Percentiles rank a stretch among this genome's conserved stretches.
phyloP scores from a whole-genome alignment of 495 filamentous ascomycete genomes.

The Filosporella fistucella region DNA sequence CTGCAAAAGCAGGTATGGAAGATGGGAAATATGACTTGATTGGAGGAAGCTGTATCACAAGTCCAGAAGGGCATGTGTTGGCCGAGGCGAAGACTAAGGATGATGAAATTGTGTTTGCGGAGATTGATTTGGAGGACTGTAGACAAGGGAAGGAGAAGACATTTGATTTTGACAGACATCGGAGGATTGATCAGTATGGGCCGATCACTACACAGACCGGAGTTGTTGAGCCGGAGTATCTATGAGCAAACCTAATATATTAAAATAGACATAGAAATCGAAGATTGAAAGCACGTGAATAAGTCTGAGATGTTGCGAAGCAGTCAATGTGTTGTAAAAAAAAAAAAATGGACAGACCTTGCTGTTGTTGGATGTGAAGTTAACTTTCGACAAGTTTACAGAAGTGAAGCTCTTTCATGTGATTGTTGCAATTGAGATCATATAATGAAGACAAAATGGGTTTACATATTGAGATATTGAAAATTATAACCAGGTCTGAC shows the following conservation, averaged over 20 bases:
- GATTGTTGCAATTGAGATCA: no score
- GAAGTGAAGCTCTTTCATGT: no score
- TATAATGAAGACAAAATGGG: no score
- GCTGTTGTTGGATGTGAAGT: no score
- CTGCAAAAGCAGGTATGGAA: slow-evolving; percentile 39
- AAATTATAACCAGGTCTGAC: slow-evolving; percentile 25
- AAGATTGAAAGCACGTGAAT: not conserved
- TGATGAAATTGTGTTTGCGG: slow-evolving; percentile 42
- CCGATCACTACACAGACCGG: slow-evolving; percentile 35
- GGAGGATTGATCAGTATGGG: slow-evolving; percentile 41
- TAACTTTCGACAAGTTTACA: no score
- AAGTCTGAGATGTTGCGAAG: no score
- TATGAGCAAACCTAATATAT: no score
- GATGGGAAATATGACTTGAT: slow-evolving; percentile 42
- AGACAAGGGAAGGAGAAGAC: slow-evolving; percentile 37
- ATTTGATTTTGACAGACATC: slow-evolving; percentile 43
- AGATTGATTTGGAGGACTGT: slow-evolving; percentile 40
- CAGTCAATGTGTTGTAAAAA: no score
- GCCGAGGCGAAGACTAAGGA: slow-evolving; percentile 36
- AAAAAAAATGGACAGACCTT: no score
- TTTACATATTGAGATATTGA: not conserved
- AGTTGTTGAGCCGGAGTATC: slow-evolving; percentile 39
- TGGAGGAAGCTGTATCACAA: slow-evolving; percentile 43
- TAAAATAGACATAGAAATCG: not conserved
- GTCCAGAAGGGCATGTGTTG: slow-evolving; percentile 43